These are phyloP conservation scores for Ceraceosorus guamensis DNA, from an alignment of 1,284 basidiomycete genomes.

Conservation along the genomic window DNA sequence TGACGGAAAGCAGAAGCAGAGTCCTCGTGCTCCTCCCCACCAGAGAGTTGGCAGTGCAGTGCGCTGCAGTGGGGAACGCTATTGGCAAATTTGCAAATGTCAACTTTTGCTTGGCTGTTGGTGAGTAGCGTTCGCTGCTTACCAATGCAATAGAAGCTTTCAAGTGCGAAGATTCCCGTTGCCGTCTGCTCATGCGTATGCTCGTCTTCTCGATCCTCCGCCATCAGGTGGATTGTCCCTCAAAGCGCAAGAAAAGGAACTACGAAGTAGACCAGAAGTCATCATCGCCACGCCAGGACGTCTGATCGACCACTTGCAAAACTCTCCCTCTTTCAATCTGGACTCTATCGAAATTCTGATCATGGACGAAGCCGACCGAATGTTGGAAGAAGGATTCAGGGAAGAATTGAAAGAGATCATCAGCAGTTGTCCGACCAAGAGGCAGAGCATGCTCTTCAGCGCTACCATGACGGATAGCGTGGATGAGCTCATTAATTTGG, in stretches of 20 bases:
- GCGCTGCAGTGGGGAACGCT: constrained; percentile 79
- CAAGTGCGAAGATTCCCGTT: no score
- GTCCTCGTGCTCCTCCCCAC: constrained; percentile 89
- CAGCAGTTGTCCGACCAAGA: constrained; percentile 72
- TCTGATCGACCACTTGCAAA: constrained; percentile 91
- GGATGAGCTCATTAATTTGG: constrained; percentile 84
- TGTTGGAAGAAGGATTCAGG: constrained; percentile 95
- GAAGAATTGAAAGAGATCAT: constrained; percentile 92
- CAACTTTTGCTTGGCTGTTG: constrained; percentile 19
- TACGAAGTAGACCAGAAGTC: constrained; percentile 80
- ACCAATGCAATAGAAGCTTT: no score
- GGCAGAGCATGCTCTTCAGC: constrained; percentile 97
- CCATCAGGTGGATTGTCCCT: constrained; percentile 66
- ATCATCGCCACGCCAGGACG: constrained; percentile 92
- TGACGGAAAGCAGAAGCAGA: constrained; percentile 60
- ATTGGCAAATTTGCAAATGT: constrained; percentile 81
- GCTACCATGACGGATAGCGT: constrained; percentile 97
- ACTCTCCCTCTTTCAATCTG: constrained; percentile 85
- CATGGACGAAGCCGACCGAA: constrained; percentile 93
- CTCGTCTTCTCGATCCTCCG: no score
- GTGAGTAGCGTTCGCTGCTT: constrained; percentile 59
- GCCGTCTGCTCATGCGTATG: no score
- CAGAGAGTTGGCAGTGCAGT: constrained; percentile 87
- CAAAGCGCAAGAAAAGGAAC: constrained; percentile 76
- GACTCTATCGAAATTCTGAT: constrained; percentile 89